Evolutionary conservation across 352 stramenopile genomes (phyloP), one percentile per base, ranked within the genome.

Genomic region (Globisporangium radiosum): DNA sequence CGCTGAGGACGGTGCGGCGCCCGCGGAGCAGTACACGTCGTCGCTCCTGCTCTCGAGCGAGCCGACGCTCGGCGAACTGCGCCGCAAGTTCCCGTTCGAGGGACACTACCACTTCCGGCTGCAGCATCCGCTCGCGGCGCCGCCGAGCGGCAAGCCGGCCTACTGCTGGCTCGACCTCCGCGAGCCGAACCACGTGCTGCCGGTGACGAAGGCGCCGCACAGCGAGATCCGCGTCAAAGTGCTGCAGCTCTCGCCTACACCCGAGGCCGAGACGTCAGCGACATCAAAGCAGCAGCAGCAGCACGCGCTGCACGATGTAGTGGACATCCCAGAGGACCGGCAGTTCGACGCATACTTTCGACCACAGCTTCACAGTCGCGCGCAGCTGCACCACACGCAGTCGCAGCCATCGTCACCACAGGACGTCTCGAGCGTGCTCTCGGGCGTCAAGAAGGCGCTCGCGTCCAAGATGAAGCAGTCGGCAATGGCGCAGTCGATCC

Each of bases 391-490:
- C 53, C 61, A 57, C 7, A 59, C 76, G 45, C 53, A 66, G 50
- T 39, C 62, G 3, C 57, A 48, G 17, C 64, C 49, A 44, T 64
- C 19, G 15, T 60, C 36, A 13, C 51, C 53, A 11, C 78, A 88
- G 53, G 77, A 91, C n/a, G 75, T 82, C 5, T 57, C 71, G 2
- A 75, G 71, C 9, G 79, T 92, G 25, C 60, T 92, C 17, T 83
- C 83, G 8, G 82, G 78, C 14, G 80, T 90, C 33, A 92, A 87
- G 70, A 89, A 92, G 64, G 80, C 78, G 19, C 72, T 92, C 7
- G 65, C 80, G n/a, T 89, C 82, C 59, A 90, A 89, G 68, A 87
- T 90, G 73, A 90, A 88, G 70, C 71, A 86, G 45, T 92, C 80
- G 2, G 62, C 53, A 2, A 65, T 91, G 56, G 81, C 78, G 14